Evolutionary conservation across 345 rosid species (phyloP).

Genomic region (Eucalyptus shirleyi): DNA sequence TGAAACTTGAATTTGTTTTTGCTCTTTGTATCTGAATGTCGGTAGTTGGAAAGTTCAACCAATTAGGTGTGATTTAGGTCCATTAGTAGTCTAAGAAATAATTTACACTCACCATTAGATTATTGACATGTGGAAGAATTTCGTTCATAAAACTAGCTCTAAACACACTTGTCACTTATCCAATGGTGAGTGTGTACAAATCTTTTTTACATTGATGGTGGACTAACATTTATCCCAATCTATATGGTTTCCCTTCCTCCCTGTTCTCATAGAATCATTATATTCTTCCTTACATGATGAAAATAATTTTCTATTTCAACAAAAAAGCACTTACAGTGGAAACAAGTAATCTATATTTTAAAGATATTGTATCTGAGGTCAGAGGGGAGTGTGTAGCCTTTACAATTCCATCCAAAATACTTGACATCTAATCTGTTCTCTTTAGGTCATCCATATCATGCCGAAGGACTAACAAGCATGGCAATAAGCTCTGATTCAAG

Average conservation of each 20-base stretch:
- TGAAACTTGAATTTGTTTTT: background rate
- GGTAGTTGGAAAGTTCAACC: background rate
- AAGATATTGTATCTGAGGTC: background rate
- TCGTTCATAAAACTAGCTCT: background rate
- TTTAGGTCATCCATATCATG: slow-evolving; percentile 82
- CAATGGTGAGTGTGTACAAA: background rate
- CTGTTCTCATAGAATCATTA: background rate
- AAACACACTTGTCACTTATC: background rate
- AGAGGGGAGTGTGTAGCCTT: background rate
- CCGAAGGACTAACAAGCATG: slow-evolving; percentile 71
- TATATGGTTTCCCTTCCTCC: background rate
- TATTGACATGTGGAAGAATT: background rate
- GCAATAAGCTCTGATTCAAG: slow-evolving; percentile 64
- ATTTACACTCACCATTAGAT: background rate
- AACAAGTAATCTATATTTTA: background rate
- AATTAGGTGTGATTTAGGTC: background rate
- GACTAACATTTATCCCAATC: background rate
- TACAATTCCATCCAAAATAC: background rate
- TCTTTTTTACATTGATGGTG: background rate
- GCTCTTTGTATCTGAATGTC: background rate
- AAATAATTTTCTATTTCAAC: background rate
- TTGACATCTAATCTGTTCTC: background rate
- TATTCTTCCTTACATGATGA: background rate
- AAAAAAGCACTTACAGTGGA: background rate
- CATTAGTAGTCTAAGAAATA: background rate